Evolutionary conservation across 2,329 filamentous ascomycete genomes (phyloP), one percentile per base, ranked within the genome.

Genomic region (Colletotrichum simmondsii): DNA sequence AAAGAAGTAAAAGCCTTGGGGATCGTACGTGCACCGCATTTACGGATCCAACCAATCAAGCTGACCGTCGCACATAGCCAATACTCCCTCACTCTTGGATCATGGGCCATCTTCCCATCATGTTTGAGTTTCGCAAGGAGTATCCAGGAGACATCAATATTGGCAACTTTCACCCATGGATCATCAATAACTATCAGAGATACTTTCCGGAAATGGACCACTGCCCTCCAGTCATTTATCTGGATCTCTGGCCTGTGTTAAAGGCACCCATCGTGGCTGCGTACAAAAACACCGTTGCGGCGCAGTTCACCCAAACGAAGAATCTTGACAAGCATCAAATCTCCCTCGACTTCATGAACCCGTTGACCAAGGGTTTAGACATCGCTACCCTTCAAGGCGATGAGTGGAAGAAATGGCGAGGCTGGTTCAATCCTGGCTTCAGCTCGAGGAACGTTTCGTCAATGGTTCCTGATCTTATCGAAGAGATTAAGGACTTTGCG

Each of bases 381-480:
- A 57, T 73, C 2, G 24, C 60, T 7, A 70, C 66, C 7, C 53
- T 61, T 4, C 49, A 70, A 32, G 71, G 60, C 54, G 60, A 69
- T 4, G 66, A 69, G 26, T 73, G 61, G 67, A 73, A 67, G 58
- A 56, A 78, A 14, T 83, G 80, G 79, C 80, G 62, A 69, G 76
- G 72, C 49, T 68, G 78, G 46, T 79, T 84, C 26, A 84, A 78
- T 26, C 82, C 80, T 0, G 81, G 79, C 1, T 85, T 85, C 46
- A 37, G 42, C 22, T 54, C 61, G 14, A 71, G 68, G 3, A 71
- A 71, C 28, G 42, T 63, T 0, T 64, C 42, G 0, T 59, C 60
- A 14, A 64, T 72, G 49, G 59, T 69, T 1, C 70, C 70, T 5
- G 65, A 59, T 14, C 54, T 72, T 5, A 54, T 70, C 8, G 65